Evolutionary conservation across 2,329 filamentous ascomycete species (phyloP), one percentile per base, ranked within the genome.

Genomic region (Colletotrichum camelliae): DNA sequence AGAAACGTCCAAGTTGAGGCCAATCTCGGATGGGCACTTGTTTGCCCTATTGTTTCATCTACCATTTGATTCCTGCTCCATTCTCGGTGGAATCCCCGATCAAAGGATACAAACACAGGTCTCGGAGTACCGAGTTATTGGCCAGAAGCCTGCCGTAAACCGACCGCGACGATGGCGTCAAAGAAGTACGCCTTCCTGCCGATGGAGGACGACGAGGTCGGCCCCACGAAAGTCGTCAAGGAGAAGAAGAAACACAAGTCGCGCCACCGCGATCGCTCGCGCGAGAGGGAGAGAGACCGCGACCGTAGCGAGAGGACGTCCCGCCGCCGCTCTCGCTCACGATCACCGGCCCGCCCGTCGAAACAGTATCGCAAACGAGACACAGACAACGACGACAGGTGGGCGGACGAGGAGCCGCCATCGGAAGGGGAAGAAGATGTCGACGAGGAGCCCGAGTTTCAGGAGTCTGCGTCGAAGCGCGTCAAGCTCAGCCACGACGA

Each of bases 321-420:
- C 18, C 60, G 76, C 27, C 79, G 77, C 15, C 79, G 80, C 48
- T 77, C 77, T 27, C 78, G 84, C 71, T 85, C 84, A 3, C 80
- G 81, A 61, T 87, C 86, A 13, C 79, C 82, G 7, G 79, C 83
- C 18, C 82, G 81, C 33, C 84, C 83, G 18, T 82, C 86, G 4
- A 89, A 86, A 75, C 83, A 86, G 31, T 87, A 88, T 72, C 86
- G 85, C 71, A 86, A 81, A 81, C 83, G 84, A 82, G 83, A 85
- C 78, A 77, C 83, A 78, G 81, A 84, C 78, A 81, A 74, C 39
- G 94, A 96, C 64, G 94, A 96, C 80, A 88, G 94, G 70, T 97
- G 95, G 95, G 95, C 93, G 1, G 95, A 97, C 79, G 94, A 96
- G 81, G 94, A 95, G 79, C 86, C 87, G 31, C 82, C 83, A 0